Evolutionary conservation across 257 asterid genomes (phyloP).

Genomic region (Coffea canephora): DNA sequence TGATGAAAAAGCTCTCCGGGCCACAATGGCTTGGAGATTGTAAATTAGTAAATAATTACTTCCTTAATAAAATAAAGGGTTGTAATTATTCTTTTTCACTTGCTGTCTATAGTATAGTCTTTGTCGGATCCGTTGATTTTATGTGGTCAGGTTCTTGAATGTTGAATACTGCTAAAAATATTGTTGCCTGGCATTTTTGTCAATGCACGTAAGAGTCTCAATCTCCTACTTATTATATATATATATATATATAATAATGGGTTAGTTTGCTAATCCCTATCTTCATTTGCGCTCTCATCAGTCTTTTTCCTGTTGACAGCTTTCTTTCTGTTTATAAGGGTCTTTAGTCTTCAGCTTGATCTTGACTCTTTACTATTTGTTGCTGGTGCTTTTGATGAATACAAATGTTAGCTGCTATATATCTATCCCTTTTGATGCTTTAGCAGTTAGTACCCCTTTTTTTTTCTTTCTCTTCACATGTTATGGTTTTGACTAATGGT

Average conservation of each 20-base stretch:
- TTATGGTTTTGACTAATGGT: constrained; percentile 17
- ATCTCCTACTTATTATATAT: not conserved
- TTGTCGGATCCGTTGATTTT: constrained; percentile 24
- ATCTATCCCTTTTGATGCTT: not conserved
- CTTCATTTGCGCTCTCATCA: not conserved
- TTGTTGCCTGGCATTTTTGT: not conserved
- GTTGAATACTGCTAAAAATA: not conserved
- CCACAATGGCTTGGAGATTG: constrained; percentile 13
- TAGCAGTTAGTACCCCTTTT: not conserved
- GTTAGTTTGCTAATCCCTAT: not conserved
- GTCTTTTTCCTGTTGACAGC: not conserved
- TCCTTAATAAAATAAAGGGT: constrained; percentile 16
- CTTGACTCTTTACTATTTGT: not conserved
- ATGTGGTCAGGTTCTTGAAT: not conserved
- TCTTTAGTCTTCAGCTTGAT: not conserved
- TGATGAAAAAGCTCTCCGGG: not conserved
- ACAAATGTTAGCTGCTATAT: not conserved
- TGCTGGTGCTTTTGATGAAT: constrained; percentile 2
- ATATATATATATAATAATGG: not conserved
- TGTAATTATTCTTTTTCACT: constrained; percentile 17
- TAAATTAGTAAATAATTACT: constrained; percentile 23
- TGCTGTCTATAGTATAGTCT: not conserved
- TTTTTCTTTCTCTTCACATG: constrained; percentile 26
- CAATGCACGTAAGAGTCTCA: not conserved
- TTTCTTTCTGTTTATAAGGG: not conserved